Evolutionary conservation across 2,329 filamentous ascomycete species (phyloP).

Genomic region (Cercospora sp.): DNA sequence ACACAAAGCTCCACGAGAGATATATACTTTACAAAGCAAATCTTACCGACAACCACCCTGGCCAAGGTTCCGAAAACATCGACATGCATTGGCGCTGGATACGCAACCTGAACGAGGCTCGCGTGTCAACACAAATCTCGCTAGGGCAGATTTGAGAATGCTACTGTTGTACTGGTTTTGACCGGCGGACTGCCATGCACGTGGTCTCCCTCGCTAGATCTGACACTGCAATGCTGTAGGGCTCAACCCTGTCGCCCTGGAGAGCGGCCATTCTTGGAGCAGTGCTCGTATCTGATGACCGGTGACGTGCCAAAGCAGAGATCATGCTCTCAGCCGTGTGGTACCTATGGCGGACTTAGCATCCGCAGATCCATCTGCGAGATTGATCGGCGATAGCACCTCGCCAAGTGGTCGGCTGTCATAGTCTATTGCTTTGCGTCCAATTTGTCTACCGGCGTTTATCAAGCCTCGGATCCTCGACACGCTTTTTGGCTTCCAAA

Average conservation of each 20-base stretch:
- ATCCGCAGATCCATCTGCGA: neutral
- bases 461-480: neutral
- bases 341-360: neutral
- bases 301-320: conserved; percentile 8
- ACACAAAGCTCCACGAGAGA: conserved; percentile 1
- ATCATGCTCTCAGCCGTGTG: neutral
- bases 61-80: neutral
- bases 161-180: conserved; percentile 1
- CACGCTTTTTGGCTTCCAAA: neutral
- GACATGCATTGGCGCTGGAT: conserved; percentile 5
- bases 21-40: neutral
- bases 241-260: conserved; percentile 5
- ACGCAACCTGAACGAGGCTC: neutral
- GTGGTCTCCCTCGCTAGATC: neutral
- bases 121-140: neutral
- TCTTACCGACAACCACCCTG: neutral
- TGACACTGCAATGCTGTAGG: neutral
- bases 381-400: neutral
- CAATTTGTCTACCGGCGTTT: neutral
- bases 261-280: neutral
- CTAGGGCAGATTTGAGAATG: neutral
- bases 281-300: conserved; percentile 7
- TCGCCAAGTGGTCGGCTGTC: neutral
- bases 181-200: conserved; percentile 1
- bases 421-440: neutral